Evolutionary conservation across 805 yeast genomes (phyloP), one percentile per base, ranked within the genome.

Genomic region (Pichia eremophila): DNA sequence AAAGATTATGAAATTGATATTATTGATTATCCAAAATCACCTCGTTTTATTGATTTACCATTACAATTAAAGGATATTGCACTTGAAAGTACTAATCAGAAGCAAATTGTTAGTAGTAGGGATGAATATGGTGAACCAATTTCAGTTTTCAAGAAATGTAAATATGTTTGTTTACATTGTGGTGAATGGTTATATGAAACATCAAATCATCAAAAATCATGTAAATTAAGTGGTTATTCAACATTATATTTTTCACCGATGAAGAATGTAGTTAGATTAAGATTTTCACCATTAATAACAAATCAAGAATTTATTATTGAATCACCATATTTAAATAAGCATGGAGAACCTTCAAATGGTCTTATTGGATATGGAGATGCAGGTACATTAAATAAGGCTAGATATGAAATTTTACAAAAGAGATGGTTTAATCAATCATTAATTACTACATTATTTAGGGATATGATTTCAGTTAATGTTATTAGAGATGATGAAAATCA

Each of bases 311-410:
- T 47, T 47, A 63, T 60, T 22, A 66, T 69, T 76, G 52, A 75
- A 75, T 47, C 86, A 0, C 93, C 91, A 14, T 85, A 83, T 58
- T 65, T 85, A 58, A 83, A 86, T 46, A 69, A 71, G 6, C 89
- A 84, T 62, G 95, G 95, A 22, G 93, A 85, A 60, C 74, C 82
- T 4, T 84, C 84, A 32, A 68, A 70, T 10, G 74, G 74, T 18
- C 70, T 79, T 3, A 67, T 71, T 51, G 72, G 74, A 14, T 75
- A 78, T 17, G 84, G 81, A 41, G 77, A 73, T 46, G 56, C 71
- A 32, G 86, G 86, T 0, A 68, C 67, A 0, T 67, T 85, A 48
- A 75, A 74, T 56, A 52, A 65, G 17, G 68, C 66, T 25, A 71
- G 95, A 46, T 83, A 77, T 61, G 66, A 70, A 35, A 71, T 77